A percentile compares a stretch with the other conserved stretches of the same genome.
Evolutionary conservation across 352 stramenopile species (phyloP).

Genomic region (Pythium phragmitis): DNA sequence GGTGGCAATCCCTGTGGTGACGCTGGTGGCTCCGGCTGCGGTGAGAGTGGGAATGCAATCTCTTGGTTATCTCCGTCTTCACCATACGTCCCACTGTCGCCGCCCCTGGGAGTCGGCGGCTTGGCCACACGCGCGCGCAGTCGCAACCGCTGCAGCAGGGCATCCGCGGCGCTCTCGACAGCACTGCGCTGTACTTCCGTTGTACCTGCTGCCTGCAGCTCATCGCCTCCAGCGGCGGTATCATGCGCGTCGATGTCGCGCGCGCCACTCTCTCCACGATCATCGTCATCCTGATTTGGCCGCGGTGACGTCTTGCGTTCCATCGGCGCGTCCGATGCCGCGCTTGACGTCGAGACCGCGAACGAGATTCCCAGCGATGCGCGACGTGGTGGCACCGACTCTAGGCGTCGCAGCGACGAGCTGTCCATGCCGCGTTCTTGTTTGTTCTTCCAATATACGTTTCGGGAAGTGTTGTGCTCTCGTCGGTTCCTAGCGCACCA

Average conservation of each 20-base stretch:
- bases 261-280: background rate
- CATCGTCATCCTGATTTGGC: conserved; percentile 14
- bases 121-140: conserved; percentile 18
- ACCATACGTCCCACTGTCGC: background rate
- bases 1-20: conserved; percentile 11
- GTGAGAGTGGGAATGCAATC: background rate
- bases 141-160: conserved; percentile 22
- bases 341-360: background rate
- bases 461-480: background rate
- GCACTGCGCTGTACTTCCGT: conserved; percentile 9
- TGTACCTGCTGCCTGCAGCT: background rate
- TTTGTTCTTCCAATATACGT: background rate
- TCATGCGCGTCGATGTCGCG: background rate
- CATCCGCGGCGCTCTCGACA: conserved; percentile 26
- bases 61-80: background rate
- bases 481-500: conserved; percentile 1
- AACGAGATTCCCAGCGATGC: conserved; percentile 1
- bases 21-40: background rate
- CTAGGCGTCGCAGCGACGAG: background rate
- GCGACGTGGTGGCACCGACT: background rate
- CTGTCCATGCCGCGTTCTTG: background rate
- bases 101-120: conserved; percentile 6
- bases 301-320: conserved; percentile 20
- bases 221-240: background rate
- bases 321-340: background rate